These are phyloP conservation scores for Xylaria nigripes DNA, from an alignment of 495 filamentous ascomycete genomes.

Conservation along the genomic window DNA sequence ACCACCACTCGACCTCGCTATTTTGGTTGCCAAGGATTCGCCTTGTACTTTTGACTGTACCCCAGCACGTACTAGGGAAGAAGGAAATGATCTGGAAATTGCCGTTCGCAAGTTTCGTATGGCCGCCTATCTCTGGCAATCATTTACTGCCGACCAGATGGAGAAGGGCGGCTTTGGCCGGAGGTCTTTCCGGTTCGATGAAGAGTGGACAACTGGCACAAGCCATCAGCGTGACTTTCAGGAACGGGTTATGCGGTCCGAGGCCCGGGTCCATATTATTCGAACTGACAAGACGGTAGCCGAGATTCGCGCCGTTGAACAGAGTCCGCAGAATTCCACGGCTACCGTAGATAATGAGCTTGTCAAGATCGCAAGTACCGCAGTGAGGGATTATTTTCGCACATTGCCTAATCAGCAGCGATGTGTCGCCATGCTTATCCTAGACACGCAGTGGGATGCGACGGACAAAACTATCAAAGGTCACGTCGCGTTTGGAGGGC, in stretches of 20 bases:
- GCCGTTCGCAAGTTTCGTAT: constrained; percentile 82
- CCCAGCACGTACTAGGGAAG: constrained; percentile 62
- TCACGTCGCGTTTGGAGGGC: constrained; percentile 70
- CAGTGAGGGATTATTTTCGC: constrained; percentile 66
- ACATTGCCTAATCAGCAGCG: constrained; percentile 66
- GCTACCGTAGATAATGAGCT: constrained; percentile 62
- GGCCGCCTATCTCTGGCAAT: constrained; percentile 91
- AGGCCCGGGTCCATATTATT: constrained; percentile 80
- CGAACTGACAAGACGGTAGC: constrained; percentile 73
- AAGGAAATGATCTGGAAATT: constrained; percentile 70
- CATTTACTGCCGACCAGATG: constrained; percentile 94
- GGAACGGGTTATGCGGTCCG: constrained; percentile 67
- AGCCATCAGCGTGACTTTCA: constrained; percentile 62
- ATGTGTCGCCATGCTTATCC: constrained; percentile 73
- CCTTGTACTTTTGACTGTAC: constrained; percentile 77
- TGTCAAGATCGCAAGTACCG: constrained; percentile 65
- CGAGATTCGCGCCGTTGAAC: constrained; percentile 68
- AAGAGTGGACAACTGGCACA: constrained; percentile 81
- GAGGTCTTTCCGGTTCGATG: constrained; percentile 79
- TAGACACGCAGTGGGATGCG: constrained; percentile 85
- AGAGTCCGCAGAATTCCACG: constrained; percentile 68
- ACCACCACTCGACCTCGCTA: constrained; percentile 77
- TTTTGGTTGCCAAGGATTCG: constrained; percentile 79
- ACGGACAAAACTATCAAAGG: constrained; percentile 58
- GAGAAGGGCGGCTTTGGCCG: constrained; percentile 75